phyloP scores from a whole-genome alignment of 305 asterid genomes.

The Fraxinus nigra region DNA sequence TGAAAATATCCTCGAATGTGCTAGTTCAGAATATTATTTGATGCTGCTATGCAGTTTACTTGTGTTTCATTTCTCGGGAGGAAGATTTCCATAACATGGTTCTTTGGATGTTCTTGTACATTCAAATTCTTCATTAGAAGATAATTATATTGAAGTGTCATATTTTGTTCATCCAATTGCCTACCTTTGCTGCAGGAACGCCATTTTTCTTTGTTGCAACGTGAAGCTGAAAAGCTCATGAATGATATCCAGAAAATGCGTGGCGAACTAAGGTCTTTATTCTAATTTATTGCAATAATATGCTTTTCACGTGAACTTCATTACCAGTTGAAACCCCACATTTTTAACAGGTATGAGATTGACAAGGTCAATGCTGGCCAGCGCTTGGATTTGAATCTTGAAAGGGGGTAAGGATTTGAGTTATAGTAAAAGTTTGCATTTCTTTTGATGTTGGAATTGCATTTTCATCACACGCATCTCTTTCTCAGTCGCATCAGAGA shows the following conservation, averaged over 20 bases:
- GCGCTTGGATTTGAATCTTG: slow-evolving; percentile 69
- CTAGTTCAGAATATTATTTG: neutral
- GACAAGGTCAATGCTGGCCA: slow-evolving; percentile 60
- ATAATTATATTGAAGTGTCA: neutral
- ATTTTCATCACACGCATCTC: neutral
- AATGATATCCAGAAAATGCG: slow-evolving; percentile 62
- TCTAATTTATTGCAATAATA: neutral
- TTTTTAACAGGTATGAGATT: slow-evolving; percentile 47
- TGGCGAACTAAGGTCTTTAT: slow-evolving; percentile 50
- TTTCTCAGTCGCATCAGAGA: slow-evolving; percentile 40
- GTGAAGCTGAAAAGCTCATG: slow-evolving; percentile 52
- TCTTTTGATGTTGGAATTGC: neutral
- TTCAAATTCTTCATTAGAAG: neutral
- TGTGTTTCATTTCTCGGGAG: neutral
- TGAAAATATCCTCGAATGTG: neutral
- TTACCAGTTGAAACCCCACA: neutral
- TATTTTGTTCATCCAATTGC: neutral
- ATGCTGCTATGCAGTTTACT: neutral
- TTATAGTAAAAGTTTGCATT: neutral
- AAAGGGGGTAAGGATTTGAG: slow-evolving; percentile 41
- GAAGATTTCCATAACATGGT: neutral
- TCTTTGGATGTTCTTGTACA: neutral
- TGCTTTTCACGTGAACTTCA: neutral
- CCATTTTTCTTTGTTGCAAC: slow-evolving; percentile 59
- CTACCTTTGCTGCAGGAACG: slow-evolving; percentile 41